A percentile compares a stretch with the other conserved stretches of the same genome.
These are phyloP conservation scores for Drechslera avenae DNA, from an alignment of 2,329 filamentous ascomycete genomes.

Conservation along the genomic window DNA sequence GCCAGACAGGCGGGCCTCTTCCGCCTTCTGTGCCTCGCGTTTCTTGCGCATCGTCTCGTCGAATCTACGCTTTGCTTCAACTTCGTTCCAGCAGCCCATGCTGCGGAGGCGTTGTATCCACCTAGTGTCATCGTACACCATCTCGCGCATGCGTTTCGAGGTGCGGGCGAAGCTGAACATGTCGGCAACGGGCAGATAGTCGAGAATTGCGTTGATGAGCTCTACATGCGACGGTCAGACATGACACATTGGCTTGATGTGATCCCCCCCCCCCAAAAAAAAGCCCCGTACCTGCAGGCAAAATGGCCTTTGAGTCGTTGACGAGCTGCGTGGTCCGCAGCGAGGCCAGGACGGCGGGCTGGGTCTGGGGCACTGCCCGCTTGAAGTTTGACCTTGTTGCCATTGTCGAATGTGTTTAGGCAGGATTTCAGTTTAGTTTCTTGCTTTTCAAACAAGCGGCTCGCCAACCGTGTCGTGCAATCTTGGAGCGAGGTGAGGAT, in stretches of 20 bases:
- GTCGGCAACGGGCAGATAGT: slow-evolving; percentile 84
- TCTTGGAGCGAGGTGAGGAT: slow-evolving; percentile 12
- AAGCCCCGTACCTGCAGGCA: slow-evolving; percentile 72
- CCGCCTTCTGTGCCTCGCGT: slow-evolving; percentile 61
- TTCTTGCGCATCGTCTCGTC: slow-evolving; percentile 68
- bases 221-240: slow-evolving; percentile 57
- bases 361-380: slow-evolving; percentile 46
- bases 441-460: slow-evolving; percentile 5
- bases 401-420: slow-evolving; percentile 21
- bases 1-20: slow-evolving; percentile 48
- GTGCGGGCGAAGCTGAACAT: slow-evolving; percentile 83
- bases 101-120: slow-evolving; percentile 86
- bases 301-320: slow-evolving; percentile 73
- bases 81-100: slow-evolving; percentile 92
- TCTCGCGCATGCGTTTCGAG: slow-evolving; percentile 87
- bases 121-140: slow-evolving; percentile 97
- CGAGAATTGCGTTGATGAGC: slow-evolving; percentile 84
- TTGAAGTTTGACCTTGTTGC: slow-evolving; percentile 57
- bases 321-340: slow-evolving; percentile 82
- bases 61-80: slow-evolving; percentile 78
- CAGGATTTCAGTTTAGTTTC: background rate
- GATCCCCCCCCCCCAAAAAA: no score
- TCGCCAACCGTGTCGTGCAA: slow-evolving; percentile 7
- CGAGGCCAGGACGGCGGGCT: slow-evolving; percentile 68
- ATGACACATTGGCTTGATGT: background rate